Conservation (phyloP, 163 green algal genomes). For the Chlamydomonas reinhardtii region DNA sequence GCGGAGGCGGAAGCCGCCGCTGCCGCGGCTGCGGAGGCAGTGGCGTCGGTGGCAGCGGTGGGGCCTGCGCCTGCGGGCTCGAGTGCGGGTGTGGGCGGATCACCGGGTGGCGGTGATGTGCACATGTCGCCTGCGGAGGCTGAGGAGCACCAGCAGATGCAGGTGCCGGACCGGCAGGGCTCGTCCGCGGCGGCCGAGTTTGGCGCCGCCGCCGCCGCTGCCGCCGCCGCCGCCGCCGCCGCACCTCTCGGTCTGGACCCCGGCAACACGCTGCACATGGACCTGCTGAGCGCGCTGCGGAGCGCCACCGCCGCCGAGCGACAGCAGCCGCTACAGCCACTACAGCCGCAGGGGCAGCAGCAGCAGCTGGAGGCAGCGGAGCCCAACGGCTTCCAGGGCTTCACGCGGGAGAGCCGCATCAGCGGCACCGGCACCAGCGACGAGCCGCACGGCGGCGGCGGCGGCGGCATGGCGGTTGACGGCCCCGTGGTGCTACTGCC, state of each 20-base stretch:
- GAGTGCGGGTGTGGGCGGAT: not conserved
- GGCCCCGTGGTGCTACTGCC: no score
- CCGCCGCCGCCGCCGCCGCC: no score
- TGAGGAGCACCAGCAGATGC: not conserved
- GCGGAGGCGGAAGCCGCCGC: not conserved
- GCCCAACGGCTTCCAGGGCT: not conserved
- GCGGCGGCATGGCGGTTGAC: no score
- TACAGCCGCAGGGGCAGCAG: not conserved
- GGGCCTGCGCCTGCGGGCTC: no score
- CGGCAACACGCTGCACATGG: not conserved
- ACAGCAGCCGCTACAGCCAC: not conserved
- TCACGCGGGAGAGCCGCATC: not conserved
- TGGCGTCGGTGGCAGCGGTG: no score
- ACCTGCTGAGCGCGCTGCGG: not conserved
- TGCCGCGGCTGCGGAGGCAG: no score
- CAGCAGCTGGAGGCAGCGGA: not conserved
- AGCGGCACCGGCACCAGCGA: not conserved
- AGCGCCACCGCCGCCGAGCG: no score
- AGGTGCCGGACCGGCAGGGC: not conserved
- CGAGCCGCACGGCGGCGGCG: no score
- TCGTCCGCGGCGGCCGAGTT: not conserved
- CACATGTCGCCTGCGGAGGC: not conserved
- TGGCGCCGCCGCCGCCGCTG: no score
- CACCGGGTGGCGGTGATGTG: not conserved
- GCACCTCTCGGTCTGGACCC: not conserved